A percentile compares a stretch with the other conserved stretches of the same genome.
Evolutionary conservation across 352 stramenopile species (phyloP).

Genomic region (Albugo candida): DNA sequence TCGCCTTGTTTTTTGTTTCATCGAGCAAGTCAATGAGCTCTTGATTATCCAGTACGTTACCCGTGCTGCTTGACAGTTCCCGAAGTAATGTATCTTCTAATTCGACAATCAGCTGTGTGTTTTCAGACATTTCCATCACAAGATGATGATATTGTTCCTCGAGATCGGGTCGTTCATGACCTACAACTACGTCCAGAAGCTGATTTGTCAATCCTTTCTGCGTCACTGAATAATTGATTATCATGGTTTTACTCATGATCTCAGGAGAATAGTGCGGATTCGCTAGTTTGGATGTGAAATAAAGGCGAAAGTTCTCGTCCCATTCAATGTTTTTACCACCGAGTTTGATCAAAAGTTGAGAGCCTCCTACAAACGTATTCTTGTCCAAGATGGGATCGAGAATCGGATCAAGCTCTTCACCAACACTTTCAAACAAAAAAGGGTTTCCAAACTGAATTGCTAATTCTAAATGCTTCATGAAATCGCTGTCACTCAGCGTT

Average conservation of each 20-base stretch:
- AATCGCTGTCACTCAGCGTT: slow-evolving; percentile 84
- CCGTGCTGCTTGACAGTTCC: slow-evolving; percentile 75
- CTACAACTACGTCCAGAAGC: slow-evolving; percentile 87
- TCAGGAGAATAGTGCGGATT: slow-evolving; percentile 90
- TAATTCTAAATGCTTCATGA: slow-evolving; percentile 91
- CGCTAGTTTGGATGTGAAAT: slow-evolving; percentile 88
- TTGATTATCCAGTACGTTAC: slow-evolving; percentile 91
- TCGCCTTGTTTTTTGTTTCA: slow-evolving; percentile 89
- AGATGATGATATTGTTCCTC: slow-evolving; percentile 86
- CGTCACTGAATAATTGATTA: slow-evolving; percentile 92
- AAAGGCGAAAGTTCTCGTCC: slow-evolving; percentile 85
- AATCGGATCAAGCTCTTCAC: slow-evolving; percentile 90
- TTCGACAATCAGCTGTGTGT: slow-evolving; percentile 82
- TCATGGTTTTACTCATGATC: slow-evolving; percentile 93
- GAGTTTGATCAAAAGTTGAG: slow-evolving; percentile 81
- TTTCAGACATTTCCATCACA: slow-evolving; percentile 86
- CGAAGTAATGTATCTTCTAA: slow-evolving; percentile 85
- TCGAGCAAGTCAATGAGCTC: slow-evolving; percentile 88
- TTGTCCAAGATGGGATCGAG: slow-evolving; percentile 88
- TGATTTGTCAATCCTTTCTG: slow-evolving; percentile 84
- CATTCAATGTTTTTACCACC: slow-evolving; percentile 90
- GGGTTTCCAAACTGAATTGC: slow-evolving; percentile 91
- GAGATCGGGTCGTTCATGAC: slow-evolving; percentile 81
- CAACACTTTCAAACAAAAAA: slow-evolving; percentile 89
- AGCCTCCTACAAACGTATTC: slow-evolving; percentile 81